Evolutionary conservation across 805 yeast genomes (phyloP), one percentile per base, ranked within the genome.

Genomic region (Wickerhamomyces kurtzmanii): DNA sequence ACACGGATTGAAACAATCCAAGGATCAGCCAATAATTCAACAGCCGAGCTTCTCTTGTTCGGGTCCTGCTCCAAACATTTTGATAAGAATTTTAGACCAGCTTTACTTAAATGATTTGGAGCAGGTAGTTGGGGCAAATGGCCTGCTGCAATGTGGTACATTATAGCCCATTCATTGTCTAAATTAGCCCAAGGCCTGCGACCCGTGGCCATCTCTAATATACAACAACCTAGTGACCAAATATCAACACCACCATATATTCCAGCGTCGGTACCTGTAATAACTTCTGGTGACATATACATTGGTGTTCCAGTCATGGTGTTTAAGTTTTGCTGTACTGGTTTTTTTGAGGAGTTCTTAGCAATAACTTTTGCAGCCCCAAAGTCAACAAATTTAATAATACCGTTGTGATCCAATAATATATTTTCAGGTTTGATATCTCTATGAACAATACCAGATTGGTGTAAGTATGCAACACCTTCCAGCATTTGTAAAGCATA

Each of bases 271-370:
- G 72, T 56, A 3, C 96, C 96, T 2, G 91, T 83, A 33, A 91
- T 84, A 0, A 84, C 82, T 46, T 91, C 98, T 1, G 98, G 98
- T 0, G 97, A 85, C 97, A 91, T 89, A 56, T 91, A 91, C 96
- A 89, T 91, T 11, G 97, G 97, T 0, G 98, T 91, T 22, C 98
- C 98, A 3, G 94, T 50, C 63, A 59, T 50, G 33, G 57, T 48
- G 35, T 57, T 31, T 35, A 41, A 36, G 41, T 35, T 22, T 46
- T 53, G 33, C 28, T 50, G 23, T 36, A 49, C 31, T 35, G 53
- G 38, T 55, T 57, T 36, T 12, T 71, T 75, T 5, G 76, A 54
- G 6, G 58, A 52, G 23, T 54, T 70, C 28, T 72, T 72, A 1
- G 83, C 83, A 37, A 76, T 72, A 8, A 87, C 93, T 53, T 86